A percentile compares a stretch with the other conserved stretches of the same genome.
phyloP scores from a whole-genome alignment of 2,329 filamentous ascomycete genomes.

The Scedosporium minutisporum region DNA sequence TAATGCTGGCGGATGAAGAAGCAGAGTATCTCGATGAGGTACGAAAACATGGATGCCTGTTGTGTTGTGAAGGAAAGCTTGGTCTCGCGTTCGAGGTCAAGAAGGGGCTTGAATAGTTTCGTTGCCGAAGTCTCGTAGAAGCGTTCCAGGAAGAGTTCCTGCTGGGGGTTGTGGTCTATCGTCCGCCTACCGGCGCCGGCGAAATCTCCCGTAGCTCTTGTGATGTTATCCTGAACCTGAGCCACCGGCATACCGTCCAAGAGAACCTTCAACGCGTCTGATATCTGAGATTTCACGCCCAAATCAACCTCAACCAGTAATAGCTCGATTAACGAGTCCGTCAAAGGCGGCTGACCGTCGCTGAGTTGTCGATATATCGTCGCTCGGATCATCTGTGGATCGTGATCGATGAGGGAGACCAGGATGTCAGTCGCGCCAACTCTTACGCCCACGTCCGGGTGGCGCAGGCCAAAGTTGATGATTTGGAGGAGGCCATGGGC shows the following conservation, averaged over 20 bases:
- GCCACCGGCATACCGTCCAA: slow-evolving; percentile 53
- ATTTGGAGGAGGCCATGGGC: slow-evolving; percentile 77
- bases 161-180: slow-evolving; percentile 55
- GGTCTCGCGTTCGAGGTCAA: slow-evolving; percentile 62
- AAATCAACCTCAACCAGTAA: slow-evolving; percentile 85
- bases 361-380: slow-evolving; percentile 88
- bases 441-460: slow-evolving; percentile 72
- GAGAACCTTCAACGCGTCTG: slow-evolving; percentile 88
- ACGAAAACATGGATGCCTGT: slow-evolving; percentile 81
- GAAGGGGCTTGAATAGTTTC: slow-evolving; percentile 77
- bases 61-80: slow-evolving; percentile 68
- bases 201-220: slow-evolving; percentile 59
- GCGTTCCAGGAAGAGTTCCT: slow-evolving; percentile 73
- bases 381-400: slow-evolving; percentile 84
- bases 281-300: slow-evolving; percentile 90
- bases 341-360: slow-evolving; percentile 76
- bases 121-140: slow-evolving; percentile 86
- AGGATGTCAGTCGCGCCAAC: slow-evolving; percentile 91
- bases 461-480: slow-evolving; percentile 83
- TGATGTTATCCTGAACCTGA: slow-evolving; percentile 44
- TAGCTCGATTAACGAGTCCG: slow-evolving; percentile 86
- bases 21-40: slow-evolving; percentile 84
- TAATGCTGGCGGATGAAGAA: slow-evolving; percentile 90
- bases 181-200: slow-evolving; percentile 39
- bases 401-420: slow-evolving; percentile 90